phyloP scores from a whole-genome alignment of 2,329 filamentous ascomycete species.

The Cladophialophora exuberans region DNA sequence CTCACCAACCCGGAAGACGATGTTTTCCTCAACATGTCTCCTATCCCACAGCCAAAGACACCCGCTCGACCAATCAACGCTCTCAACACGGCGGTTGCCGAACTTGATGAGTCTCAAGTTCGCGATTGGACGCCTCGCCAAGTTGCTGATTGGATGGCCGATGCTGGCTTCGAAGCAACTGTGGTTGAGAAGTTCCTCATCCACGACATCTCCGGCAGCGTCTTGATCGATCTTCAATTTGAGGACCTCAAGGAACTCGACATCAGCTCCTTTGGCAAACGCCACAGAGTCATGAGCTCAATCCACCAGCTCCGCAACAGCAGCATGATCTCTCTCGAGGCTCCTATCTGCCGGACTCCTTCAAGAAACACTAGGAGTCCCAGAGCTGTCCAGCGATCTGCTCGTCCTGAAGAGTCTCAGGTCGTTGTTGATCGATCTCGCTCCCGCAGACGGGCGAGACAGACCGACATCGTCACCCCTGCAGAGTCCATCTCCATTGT shows the following conservation, averaged over 20 bases:
- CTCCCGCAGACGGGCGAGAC: constrained; percentile 35
- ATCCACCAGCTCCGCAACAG: constrained; percentile 56
- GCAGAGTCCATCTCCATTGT: constrained; percentile 88
- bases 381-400: constrained; percentile 24
- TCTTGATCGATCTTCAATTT: constrained; percentile 88
- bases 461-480: constrained; percentile 62
- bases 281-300: constrained; percentile 62
- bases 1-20: constrained; percentile 23
- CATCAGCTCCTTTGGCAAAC: constrained; percentile 66
- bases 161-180: constrained; percentile 74
- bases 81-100: constrained; percentile 35
- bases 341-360: constrained; percentile 23
- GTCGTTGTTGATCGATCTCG: constrained; percentile 28
- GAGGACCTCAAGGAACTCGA: constrained; percentile 72
- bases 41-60: constrained; percentile 10
- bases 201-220: constrained; percentile 88
- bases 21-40: constrained; percentile 29
- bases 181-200: constrained; percentile 83
- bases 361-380: constrained; percentile 25
- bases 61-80: constrained; percentile 26
- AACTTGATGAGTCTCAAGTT: constrained; percentile 38
- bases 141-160: constrained; percentile 74
- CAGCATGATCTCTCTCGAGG: constrained; percentile 30
- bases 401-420: constrained; percentile 29
- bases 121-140: constrained; percentile 39